Conservation (phyloP, 164 flowering plant species). For the Vitis labrusca region DNA sequence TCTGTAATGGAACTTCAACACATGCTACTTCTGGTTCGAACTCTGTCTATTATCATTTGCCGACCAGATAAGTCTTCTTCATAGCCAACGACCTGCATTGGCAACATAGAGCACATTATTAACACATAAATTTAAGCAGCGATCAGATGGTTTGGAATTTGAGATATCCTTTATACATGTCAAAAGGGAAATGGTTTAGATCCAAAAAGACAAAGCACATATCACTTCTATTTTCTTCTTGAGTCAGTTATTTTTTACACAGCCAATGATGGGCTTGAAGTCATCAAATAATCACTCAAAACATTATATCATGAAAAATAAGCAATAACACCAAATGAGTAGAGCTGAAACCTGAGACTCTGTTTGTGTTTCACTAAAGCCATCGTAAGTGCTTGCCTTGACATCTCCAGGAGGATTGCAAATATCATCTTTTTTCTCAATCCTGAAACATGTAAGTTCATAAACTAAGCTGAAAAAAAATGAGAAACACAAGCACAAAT, state of each 20-base stretch:
- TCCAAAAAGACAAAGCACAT: neutral
- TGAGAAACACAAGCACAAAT: neutral
- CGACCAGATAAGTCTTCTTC: slow-evolving; percentile 93
- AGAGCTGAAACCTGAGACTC: slow-evolving; percentile 79
- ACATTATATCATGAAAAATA: neutral
- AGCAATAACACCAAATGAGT: neutral
- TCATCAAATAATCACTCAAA: too few relatives aligned
- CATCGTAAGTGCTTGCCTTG: slow-evolving; percentile 45
- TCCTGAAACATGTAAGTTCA: slow-evolving; percentile 33
- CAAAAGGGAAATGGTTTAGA: neutral
- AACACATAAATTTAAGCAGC: too few relatives aligned
- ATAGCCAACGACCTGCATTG: slow-evolving; percentile 83
- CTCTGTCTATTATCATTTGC: slow-evolving; percentile 91
- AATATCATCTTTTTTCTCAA: slow-evolving; percentile 40
- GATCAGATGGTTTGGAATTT: too few relatives aligned
- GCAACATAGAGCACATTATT: slow-evolving; percentile 7
- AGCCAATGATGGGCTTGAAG: too few relatives aligned
- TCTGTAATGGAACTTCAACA: slow-evolving; percentile 19
- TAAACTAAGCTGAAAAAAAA: neutral
- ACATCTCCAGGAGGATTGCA: slow-evolving; percentile 33
- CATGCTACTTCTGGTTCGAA: slow-evolving; percentile 68
- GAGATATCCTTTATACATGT: neutral
- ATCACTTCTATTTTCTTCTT: too few relatives aligned
- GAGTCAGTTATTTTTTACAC: too few relatives aligned
- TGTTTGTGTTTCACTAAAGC: slow-evolving; percentile 93